Base-by-base conservation (phyloP, 2,329 filamentous ascomycete genomes). In the Akanthomyces muscarius region DNA sequence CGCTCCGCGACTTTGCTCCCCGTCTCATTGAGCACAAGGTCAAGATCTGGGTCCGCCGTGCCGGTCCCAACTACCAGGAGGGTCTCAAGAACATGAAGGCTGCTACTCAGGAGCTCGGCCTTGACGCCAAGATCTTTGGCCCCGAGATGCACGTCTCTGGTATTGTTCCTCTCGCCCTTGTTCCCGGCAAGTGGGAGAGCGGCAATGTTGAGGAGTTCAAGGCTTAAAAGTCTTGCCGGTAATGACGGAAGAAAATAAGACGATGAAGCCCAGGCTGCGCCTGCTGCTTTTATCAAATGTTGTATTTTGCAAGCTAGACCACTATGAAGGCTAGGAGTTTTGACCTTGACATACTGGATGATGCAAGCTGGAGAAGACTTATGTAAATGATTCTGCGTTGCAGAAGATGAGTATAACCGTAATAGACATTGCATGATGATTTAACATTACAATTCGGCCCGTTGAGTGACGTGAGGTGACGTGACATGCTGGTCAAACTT, bases 51-150 rank as follows among this genome's bases (percentile, higher is more conserved):
- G 93, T 98, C 67, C 83, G 86, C 73, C 85, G 86, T 79, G 86
- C 95, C 60, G 77, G 95, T 65, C 95, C 95, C 79, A 99, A 99
- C 86, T 99, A 96, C 87, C 95, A 99, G 81, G 95, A 99, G 82
- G 95, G 95, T 81, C 89, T 99, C 69, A 97, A 97, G 89, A 99
- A 98, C 87, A 97, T 99, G 87, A 98, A 98, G 87, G 86, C 88
- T 56, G 94, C 96, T 65, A 95, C 92, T 65, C 87, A 94, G 77
- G 95, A 99, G 83, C 87, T 99, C 65, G 91, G 91, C 70, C 86
- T 99, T 68, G 77, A 84, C 68, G 83, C 83, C 74, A 84, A 86
- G 78, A 83, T 86, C 73, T 87, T 86, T 67, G 84, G 84, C 61
- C 84, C 84, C 52, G 87, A 97, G 81, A 97, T 98, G 91, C 92